Conservation (phyloP, 768 basidiomycete genomes). For the Mycena floridula region DNA sequence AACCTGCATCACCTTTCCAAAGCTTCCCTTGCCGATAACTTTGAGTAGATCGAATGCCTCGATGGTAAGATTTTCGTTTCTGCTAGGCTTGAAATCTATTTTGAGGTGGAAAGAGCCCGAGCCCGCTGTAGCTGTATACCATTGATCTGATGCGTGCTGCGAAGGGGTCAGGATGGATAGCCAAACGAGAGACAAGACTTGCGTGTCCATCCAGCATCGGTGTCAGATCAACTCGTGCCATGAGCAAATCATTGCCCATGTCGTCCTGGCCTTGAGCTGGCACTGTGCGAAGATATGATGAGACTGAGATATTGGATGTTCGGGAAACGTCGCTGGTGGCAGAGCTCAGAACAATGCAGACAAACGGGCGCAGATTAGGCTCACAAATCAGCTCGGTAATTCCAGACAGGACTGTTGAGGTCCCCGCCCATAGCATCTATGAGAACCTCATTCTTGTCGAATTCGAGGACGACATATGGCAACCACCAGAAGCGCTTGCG, state of each 20-base stretch:
- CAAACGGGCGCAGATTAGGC: conserved; percentile 23
- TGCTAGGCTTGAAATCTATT: conserved; percentile 86
- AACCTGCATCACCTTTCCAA: conserved; percentile 99
- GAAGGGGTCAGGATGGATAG: conserved; percentile 8
- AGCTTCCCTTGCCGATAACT: conserved; percentile 96
- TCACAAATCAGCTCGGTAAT: conserved; percentile 93
- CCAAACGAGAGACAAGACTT: conserved; percentile 17
- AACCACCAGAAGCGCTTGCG: conserved; percentile 95
- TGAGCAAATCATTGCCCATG: conserved; percentile 95
- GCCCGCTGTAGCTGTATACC: conserved; percentile 80
- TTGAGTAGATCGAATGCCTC: conserved; percentile 96
- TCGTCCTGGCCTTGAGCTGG: conserved; percentile 74
- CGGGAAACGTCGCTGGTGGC: conserved; percentile 84
- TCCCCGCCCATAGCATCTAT: conserved; percentile 97
- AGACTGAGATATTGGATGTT: conserved; percentile 86
- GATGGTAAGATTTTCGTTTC: conserved; percentile 84
- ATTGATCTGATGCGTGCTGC: conserved; percentile 84
- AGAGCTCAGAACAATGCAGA: background rate
- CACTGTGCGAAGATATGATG: conserved; percentile 84
- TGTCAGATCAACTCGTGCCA: conserved; percentile 88
- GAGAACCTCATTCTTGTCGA: conserved; percentile 95
- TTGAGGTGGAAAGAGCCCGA: conserved; percentile 93
- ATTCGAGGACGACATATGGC: conserved; percentile 95
- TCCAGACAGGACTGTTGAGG: conserved; percentile 85
- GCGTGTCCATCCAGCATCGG: conserved; percentile 79